Evolutionary conservation across 495 filamentous ascomycete genomes (phyloP), one percentile per base, ranked within the genome.

Genomic region (Trichoderma erinaceum): DNA sequence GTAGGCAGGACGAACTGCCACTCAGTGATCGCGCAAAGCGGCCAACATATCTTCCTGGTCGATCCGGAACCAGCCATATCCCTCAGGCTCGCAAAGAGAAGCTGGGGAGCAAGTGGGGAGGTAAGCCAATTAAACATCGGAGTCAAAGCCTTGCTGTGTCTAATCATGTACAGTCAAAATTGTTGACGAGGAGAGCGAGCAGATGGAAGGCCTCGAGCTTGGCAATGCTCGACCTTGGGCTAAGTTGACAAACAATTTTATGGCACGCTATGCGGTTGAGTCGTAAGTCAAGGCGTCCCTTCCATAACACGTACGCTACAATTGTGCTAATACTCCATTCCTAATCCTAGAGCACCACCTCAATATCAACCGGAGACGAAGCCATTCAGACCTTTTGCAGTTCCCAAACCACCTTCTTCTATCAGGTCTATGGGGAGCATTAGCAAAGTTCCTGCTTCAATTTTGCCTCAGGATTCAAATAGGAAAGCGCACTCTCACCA

Each of bases 131-230:
- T 7, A 23, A 12, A 10, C 3, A 21, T 25, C 4, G 11, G 12
- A 0, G 10, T 15, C 13, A 5, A 16, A 21, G 3, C 27, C 11
- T 13, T 32, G 11, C 25, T 25, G 13, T 13, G 7, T 3, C 56
- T 13, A 16, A 27, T 13, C 11, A 32, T 32, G 13, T 32, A 32
- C 2, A 61, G 56, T 32, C 23, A 61, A 32, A 61, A 61, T 61
- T 3, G 56, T 29, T 0, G 56, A 61, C 16, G 56, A 61, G 11
- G 56, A 61, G 29, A 61, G 56, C 15, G 23, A 29, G 25, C 56
- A 61, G 11, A 61, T 61, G 56, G 56, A 61, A 18, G 56, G 56
- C 16, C 56, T 61, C 2, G 56, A 61, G 56, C 23, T 61, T 61
- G 56, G 56, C 16, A 18, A 61, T 18, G 29, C 23, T 32, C 56